A percentile compares a stretch with the other conserved stretches of the same genome.
phyloP scores from a whole-genome alignment of 78 protist species.

The Guillardia theta region DNA sequence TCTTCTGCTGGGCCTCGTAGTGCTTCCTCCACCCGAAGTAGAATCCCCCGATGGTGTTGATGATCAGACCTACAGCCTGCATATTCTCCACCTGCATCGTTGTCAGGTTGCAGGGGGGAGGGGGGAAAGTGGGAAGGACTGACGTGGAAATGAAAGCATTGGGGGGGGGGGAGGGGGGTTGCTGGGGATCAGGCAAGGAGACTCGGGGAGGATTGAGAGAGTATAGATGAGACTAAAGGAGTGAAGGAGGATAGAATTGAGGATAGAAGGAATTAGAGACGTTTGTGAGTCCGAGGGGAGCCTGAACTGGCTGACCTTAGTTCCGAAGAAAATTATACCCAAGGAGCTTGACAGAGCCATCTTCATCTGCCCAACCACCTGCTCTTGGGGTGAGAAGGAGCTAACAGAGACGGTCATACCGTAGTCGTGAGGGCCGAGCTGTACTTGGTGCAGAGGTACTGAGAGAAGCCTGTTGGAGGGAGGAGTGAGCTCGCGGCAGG shows the following conservation, averaged over 20 bases:
- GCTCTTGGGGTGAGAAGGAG: not conserved
- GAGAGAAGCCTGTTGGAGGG: not conserved
- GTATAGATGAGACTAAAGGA: no score
- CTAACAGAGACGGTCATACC: not conserved
- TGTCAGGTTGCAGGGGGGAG: not conserved
- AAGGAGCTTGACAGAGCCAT: not conserved
- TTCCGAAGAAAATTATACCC: not conserved
- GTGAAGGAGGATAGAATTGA: no score
- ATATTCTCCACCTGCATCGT: not conserved
- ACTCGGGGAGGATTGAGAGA: no score
- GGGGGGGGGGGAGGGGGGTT: no score
- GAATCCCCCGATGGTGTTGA: not conserved
- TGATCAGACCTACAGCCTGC: not conserved
- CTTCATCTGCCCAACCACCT: not conserved
- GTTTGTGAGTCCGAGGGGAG: not conserved
- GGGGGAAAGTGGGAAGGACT: no score
- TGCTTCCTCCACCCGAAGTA: not conserved
- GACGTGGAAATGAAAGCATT: no score
- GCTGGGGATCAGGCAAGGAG: no score
- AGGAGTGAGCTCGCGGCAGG: not conserved
- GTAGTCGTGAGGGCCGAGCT: not conserved
- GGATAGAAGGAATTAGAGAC: not conserved
- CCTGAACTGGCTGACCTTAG: not conserved
- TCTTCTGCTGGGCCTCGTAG: no score
- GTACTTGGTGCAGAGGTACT: not conserved